Conservation (phyloP, 2,329 filamentous ascomycete genomes). For the Fusarium sambucinum region DNA sequence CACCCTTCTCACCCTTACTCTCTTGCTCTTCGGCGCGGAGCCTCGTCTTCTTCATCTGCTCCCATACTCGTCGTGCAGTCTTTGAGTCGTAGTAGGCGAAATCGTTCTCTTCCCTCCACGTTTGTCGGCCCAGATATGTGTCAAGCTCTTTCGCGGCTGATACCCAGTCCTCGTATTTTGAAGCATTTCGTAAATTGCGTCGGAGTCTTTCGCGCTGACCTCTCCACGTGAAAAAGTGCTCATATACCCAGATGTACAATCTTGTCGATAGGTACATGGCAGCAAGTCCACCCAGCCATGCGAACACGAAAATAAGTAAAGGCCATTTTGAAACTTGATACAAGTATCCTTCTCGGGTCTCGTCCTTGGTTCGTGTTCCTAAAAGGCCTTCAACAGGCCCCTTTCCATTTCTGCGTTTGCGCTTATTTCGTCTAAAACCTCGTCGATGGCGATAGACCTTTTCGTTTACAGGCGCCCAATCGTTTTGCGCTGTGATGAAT, state of each 20-base stretch:
- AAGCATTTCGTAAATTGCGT: constrained; percentile 76
- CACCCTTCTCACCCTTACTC: constrained; percentile 54
- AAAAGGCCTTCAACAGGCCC: constrained; percentile 57
- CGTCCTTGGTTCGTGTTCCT: constrained; percentile 79
- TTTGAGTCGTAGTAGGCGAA: constrained; percentile 89
- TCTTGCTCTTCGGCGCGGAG: constrained; percentile 68
- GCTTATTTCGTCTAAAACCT: constrained; percentile 53
- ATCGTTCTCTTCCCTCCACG: constrained; percentile 82
- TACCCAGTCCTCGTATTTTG: constrained; percentile 87
- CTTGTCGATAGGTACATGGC: constrained; percentile 81
- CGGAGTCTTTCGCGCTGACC: constrained; percentile 80
- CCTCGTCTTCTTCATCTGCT: constrained; percentile 77
- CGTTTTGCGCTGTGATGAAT: constrained; percentile 91
- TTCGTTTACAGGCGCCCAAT: constrained; percentile 92
- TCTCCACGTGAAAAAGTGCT: constrained; percentile 91
- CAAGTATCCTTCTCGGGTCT: constrained; percentile 92
- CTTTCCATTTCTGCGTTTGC: constrained; percentile 50
- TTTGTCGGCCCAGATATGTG: constrained; percentile 80
- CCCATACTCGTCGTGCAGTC: constrained; percentile 81
- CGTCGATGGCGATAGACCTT: constrained; percentile 64
- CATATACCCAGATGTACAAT: constrained; percentile 91
- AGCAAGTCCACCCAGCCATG: constrained; percentile 82
- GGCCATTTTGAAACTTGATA: constrained; percentile 95
- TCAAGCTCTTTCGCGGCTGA: constrained; percentile 83
- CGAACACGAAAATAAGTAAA: constrained; percentile 80